Conservation (phyloP, 768 basidiomycete genomes). For the Exidia glandulosa region DNA sequence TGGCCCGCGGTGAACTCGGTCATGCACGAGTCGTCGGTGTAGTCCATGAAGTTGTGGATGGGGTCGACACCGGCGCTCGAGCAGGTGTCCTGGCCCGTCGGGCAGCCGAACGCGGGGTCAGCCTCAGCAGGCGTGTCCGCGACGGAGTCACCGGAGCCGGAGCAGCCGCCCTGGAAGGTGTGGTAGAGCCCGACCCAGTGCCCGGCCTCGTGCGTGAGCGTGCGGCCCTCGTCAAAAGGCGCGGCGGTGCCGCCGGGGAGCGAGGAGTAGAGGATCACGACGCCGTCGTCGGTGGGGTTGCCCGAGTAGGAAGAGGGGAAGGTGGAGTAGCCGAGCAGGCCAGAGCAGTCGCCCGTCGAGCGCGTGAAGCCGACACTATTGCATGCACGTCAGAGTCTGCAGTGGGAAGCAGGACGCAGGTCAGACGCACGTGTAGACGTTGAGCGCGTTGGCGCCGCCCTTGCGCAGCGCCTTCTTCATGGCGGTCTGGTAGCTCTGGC, state of each 20-base stretch:
- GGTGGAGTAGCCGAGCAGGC: conserved; percentile 29
- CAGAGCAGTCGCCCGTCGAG: conserved; percentile 5
- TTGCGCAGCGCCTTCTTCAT: conserved; percentile 28
- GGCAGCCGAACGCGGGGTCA: conserved; percentile 22
- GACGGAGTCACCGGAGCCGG: conserved; percentile 11
- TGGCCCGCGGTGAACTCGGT: conserved; percentile 33
- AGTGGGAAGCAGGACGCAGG: conserved; percentile 13
- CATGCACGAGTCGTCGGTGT: conserved; percentile 38
- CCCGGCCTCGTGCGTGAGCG: neutral
- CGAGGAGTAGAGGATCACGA: conserved; percentile 21
- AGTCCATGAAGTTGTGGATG: conserved; percentile 10
- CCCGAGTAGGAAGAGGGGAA: conserved; percentile 12
- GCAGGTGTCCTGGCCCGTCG: conserved; percentile 23
- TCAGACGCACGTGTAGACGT: conserved; percentile 31
- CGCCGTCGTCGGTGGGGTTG: conserved; percentile 24
- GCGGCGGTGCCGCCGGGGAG: conserved; percentile 19
- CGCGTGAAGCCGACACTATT: conserved; percentile 24
- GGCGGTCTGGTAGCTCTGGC: conserved; percentile 18
- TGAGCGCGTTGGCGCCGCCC: conserved; percentile 17
- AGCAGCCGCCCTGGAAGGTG: conserved; percentile 24
- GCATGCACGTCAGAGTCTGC: neutral
- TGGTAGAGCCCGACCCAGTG: conserved; percentile 31
- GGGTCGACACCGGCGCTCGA: conserved; percentile 9
- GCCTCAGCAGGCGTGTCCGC: conserved; percentile 14
- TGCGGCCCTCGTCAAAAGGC: neutral